These are phyloP conservation scores for Trichoderma sp. DNA, from an alignment of 2,329 filamentous ascomycete genomes.

Conservation along the genomic window DNA sequence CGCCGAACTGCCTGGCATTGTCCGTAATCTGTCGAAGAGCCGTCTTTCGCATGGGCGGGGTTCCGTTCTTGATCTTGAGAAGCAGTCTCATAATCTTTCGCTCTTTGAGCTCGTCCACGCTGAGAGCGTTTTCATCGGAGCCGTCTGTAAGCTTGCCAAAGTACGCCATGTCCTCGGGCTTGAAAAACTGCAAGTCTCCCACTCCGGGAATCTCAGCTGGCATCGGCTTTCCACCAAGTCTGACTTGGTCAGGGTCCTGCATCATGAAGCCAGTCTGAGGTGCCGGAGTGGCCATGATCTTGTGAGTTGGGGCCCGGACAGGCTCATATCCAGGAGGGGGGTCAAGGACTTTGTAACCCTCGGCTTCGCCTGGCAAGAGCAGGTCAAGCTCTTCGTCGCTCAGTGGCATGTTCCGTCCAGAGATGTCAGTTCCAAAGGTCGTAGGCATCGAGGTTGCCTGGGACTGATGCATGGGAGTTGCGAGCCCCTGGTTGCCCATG, in stretches of 20 bases:
- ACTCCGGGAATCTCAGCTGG: slow-evolving; percentile 95
- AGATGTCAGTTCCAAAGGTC: slow-evolving; percentile 80
- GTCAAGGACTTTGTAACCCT: slow-evolving; percentile 90
- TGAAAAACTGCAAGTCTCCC: slow-evolving; percentile 96
- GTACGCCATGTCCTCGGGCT: slow-evolving; percentile 97
- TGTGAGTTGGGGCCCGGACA: slow-evolving; percentile 71
- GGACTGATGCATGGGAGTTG: slow-evolving; percentile 73
- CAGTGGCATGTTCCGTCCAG: slow-evolving; percentile 73
- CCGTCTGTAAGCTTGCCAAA: slow-evolving; percentile 97
- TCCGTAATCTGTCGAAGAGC: slow-evolving; percentile 95
- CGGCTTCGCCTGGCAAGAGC: slow-evolving; percentile 81
- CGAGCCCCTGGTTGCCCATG: slow-evolving; percentile 69
- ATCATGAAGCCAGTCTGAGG: slow-evolving; percentile 92
- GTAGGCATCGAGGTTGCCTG: slow-evolving; percentile 53
- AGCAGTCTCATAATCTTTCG: slow-evolving; percentile 97
- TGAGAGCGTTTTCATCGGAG: slow-evolving; percentile 85
- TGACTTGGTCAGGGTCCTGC: slow-evolving; percentile 85
- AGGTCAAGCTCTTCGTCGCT: slow-evolving; percentile 93
- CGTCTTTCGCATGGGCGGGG: slow-evolving; percentile 97
- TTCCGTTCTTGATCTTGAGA: slow-evolving; percentile 98
- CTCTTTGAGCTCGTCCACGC: slow-evolving; percentile 94
- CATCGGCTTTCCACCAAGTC: slow-evolving; percentile 82
- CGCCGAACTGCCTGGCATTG: slow-evolving; percentile 93
- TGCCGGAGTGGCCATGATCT: slow-evolving; percentile 69
- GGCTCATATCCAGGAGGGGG: slow-evolving; percentile 91